phyloP scores from a whole-genome alignment of 129 eudicot species.

The Flaveria ramosissima region DNA sequence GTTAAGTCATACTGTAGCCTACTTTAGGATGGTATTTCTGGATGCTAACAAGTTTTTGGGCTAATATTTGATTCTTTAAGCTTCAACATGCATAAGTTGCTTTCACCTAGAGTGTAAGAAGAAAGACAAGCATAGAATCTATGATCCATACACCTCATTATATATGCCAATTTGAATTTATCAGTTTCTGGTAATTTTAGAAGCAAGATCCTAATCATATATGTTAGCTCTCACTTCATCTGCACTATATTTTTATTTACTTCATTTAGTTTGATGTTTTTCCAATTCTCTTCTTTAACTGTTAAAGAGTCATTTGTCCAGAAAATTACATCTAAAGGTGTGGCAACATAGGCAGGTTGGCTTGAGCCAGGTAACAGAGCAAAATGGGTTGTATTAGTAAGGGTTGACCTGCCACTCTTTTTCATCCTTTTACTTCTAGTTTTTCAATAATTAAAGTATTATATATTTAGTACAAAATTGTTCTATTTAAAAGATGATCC shows the following conservation, averaged over 20 bases:
- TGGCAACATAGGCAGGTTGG: neutral
- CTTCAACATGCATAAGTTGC: neutral
- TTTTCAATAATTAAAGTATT: neutral
- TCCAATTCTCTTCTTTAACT: neutral
- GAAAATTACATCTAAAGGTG: neutral
- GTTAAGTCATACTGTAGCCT: neutral
- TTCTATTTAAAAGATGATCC: neutral
- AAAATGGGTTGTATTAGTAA: neutral
- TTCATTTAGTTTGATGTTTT: neutral
- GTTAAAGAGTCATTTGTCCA: neutral
- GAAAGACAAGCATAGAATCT: neutral
- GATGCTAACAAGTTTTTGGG: neutral
- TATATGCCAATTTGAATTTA: neutral
- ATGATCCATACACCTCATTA: neutral
- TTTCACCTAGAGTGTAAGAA: neutral
- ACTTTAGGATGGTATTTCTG: neutral
- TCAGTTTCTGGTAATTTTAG: neutral
- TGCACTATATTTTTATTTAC: neutral
- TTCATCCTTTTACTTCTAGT: neutral
- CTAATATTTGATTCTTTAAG: neutral
- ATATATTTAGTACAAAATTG: neutral
- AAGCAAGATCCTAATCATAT: neutral
- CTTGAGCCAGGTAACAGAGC: neutral
- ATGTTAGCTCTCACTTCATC: constrained; percentile 3
- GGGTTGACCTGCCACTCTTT: neutral